Base-by-base conservation (phyloP, 1,139 yeast genomes). In the Magnusiomyces ingens region DNA sequence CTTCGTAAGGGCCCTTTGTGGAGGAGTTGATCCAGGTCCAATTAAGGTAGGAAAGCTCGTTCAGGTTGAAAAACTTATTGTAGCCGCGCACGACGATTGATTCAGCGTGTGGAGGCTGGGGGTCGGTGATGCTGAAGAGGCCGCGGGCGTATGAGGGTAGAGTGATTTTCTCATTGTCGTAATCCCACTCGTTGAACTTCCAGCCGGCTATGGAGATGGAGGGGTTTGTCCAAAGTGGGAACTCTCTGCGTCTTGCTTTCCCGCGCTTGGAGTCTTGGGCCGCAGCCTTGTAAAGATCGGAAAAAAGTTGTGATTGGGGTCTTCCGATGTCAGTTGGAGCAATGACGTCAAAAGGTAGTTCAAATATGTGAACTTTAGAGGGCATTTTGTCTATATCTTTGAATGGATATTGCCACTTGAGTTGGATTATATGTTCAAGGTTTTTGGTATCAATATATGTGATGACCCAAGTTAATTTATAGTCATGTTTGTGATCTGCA, bases 141-240 rank as follows among this genome's bases (percentile, higher is more conserved):
- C 99, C 99, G 53, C 99, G 75, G 0, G 98, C 96, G 55, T 82
- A 72, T 3, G 81, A 76, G 0, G 97, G 96, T 19, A 90, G 70
- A 1, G 58, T 57, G 8, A 80, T 73, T 48, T 75, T 78, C 2
- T 75, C 71, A 56, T 76, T 79, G 18, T 82, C 82, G 64, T 87
- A 91, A 61, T 87, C 96, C 86, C 88, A 90, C 62, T 91, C 99
- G 55, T 83, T 81, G 69, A 89, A 89, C 67, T 83, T 86, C 98
- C 98, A 91, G 5, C 74, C 68, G 2, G 60, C 58, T 18, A 71
- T 51, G 40, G 49, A 50, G 35, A 64, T 46, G 19, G 59, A 63
- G 1, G 68, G 64, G 40, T 59, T 56, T 2, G 54, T 66, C 71
- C 72, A 69, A 0, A 67, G 58, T 1, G 54, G 50, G 52, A 53